Evolutionary conservation across 2,329 filamentous ascomycete species (phyloP).

Genomic region (Penicillium palitans): DNA sequence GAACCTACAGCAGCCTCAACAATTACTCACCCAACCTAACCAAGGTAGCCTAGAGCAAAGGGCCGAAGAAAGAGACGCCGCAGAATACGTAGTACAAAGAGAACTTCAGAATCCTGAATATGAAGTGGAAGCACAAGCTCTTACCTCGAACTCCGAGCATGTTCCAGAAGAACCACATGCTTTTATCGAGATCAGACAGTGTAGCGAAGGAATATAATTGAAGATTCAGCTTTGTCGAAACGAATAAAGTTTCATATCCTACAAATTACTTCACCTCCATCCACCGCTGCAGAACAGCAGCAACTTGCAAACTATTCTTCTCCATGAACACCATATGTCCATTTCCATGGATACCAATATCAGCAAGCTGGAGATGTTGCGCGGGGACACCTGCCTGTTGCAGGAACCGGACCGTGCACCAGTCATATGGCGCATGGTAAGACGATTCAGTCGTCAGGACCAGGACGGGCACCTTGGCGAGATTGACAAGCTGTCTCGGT

Average conservation of each 20-base stretch:
- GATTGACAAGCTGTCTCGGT: slow-evolving; percentile 49
- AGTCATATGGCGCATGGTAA: slow-evolving; percentile 55
- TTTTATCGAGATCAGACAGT: not conserved
- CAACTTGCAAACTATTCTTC: slow-evolving; percentile 47
- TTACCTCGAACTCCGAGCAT: not conserved
- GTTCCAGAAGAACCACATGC: not conserved
- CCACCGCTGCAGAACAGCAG: slow-evolving; percentile 41
- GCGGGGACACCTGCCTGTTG: slow-evolving; percentile 52
- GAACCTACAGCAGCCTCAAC: not conserved
- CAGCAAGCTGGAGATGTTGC: slow-evolving; percentile 47
- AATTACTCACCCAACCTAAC: not conserved
- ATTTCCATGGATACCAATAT: slow-evolving; percentile 52
- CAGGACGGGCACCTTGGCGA: slow-evolving; percentile 50
- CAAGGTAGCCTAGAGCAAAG: not conserved
- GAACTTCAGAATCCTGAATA: not conserved
- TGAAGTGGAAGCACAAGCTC: not conserved
- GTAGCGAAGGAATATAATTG: not conserved
- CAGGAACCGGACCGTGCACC: slow-evolving; percentile 54
- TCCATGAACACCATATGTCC: slow-evolving; percentile 58
- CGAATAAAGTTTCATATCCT: not conserved
- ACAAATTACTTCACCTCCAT: slow-evolving; percentile 25
- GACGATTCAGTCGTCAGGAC: slow-evolving; percentile 55
- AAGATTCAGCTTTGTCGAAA: not conserved
- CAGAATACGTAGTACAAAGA: not conserved
- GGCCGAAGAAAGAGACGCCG: not conserved